A percentile compares a stretch with the other conserved stretches of the same genome.
phyloP scores from a whole-genome alignment of 2,329 filamentous ascomycete species.

The Penicillium sp. region DNA sequence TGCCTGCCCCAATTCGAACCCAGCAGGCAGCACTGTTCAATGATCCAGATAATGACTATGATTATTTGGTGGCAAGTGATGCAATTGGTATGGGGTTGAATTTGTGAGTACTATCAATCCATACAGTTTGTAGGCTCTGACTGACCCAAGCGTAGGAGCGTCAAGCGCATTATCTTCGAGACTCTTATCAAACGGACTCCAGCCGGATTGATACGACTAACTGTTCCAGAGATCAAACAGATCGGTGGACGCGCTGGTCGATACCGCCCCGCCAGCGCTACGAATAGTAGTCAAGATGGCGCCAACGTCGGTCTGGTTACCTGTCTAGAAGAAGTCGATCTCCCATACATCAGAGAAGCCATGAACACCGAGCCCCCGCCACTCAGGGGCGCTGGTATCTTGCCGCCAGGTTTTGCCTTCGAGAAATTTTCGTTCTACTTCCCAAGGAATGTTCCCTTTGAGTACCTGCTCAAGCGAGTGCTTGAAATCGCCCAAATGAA shows the following conservation, averaged over 20 bases:
- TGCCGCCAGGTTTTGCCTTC: constrained; percentile 69
- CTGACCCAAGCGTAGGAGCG: constrained; percentile 52
- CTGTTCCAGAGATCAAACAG: constrained; percentile 82
- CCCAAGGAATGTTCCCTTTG: constrained; percentile 75
- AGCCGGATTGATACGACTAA: constrained; percentile 56
- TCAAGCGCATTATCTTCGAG: constrained; percentile 89
- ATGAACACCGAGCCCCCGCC: constrained; percentile 66
- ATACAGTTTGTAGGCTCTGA: neutral
- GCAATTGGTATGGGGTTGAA: constrained; percentile 98
- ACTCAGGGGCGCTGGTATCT: constrained; percentile 70
- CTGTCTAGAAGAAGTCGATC: constrained; percentile 70
- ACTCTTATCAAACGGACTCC: constrained; percentile 72
- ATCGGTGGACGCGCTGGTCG: constrained; percentile 91
- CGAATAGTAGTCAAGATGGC: constrained; percentile 17
- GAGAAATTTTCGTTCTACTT: constrained; percentile 81
- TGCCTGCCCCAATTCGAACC: constrained; percentile 90
- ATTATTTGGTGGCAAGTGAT: constrained; percentile 89
- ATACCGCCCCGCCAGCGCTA: constrained; percentile 65
- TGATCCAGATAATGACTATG: constrained; percentile 91
- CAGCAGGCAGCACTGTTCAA: constrained; percentile 94
- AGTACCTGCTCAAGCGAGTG: constrained; percentile 76
- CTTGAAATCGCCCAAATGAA: constrained; percentile 67
- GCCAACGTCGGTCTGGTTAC: constrained; percentile 71
- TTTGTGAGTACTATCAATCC: constrained; percentile 57
- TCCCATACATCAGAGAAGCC: constrained; percentile 60